phyloP scores from a whole-genome alignment of 345 rosid species.

The Dimocarpus longan region DNA sequence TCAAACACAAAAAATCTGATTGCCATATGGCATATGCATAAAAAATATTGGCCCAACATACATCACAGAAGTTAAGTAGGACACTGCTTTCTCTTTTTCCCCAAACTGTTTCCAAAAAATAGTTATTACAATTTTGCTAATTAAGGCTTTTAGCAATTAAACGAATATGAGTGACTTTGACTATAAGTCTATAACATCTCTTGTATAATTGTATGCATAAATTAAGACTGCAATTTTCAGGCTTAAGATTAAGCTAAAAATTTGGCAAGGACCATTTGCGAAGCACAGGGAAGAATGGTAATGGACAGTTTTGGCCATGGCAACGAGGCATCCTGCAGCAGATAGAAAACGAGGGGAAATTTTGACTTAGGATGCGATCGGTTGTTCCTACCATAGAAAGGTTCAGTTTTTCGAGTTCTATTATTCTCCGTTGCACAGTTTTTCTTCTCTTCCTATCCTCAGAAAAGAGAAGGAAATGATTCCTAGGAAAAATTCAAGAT shows the following conservation, averaged over 20 bases:
- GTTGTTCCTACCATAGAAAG: no score
- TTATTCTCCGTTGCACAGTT: no score
- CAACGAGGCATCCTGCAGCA: not conserved
- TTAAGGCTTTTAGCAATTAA: not conserved
- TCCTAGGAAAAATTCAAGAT: not conserved
- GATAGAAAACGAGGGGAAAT: not conserved
- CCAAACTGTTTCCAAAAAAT: no score
- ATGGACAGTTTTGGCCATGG: not conserved
- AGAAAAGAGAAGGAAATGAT: no score
- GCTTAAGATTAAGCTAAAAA: not conserved
- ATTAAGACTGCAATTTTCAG: not conserved
- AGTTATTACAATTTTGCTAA: not conserved
- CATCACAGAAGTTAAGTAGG: not conserved
- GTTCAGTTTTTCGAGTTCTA: no score
- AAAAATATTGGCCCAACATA: not conserved
- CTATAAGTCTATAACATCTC: not conserved
- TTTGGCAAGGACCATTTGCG: not conserved
- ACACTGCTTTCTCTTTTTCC: not conserved
- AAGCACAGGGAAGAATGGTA: not conserved
- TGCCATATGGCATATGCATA: not conserved
- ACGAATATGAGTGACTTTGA: not conserved
- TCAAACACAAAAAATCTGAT: not conserved
- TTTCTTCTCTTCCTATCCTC: no score
- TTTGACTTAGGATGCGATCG: no score
- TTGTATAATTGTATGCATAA: no score